Conservation (phyloP, 1,284 basidiomycete genomes). For the Ustilago sp. region DNA sequence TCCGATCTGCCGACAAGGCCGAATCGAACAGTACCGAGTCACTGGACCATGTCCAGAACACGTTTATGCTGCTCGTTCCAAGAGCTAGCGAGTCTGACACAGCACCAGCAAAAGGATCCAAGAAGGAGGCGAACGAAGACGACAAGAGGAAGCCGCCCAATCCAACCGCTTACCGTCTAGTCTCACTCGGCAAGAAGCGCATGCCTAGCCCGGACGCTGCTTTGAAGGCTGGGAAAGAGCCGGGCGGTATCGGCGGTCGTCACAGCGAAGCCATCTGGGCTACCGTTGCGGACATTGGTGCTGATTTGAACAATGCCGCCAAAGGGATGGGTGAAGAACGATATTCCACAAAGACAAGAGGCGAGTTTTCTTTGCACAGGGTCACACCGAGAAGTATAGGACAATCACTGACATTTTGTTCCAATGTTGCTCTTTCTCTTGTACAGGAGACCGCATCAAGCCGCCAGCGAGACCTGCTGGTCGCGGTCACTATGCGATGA, state of each 20-base stretch:
- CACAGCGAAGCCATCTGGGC: constrained; percentile 59
- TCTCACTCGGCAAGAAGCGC: constrained; percentile 56
- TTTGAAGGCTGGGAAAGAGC: constrained; percentile 41
- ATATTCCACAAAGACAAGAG: constrained; percentile 56
- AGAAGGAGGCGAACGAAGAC: constrained; percentile 19
- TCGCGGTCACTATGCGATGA: constrained; percentile 53
- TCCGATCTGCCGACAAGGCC: constrained; percentile 40
- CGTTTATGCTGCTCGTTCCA: constrained; percentile 50
- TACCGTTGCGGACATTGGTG: constrained; percentile 46
- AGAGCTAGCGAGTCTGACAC: constrained; percentile 47
- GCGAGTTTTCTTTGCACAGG: constrained; percentile 7
- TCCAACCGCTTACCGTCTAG: constrained; percentile 48
- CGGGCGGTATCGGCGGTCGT: constrained; percentile 56
- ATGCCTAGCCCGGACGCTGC: constrained; percentile 54
- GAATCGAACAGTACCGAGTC: constrained; percentile 30
- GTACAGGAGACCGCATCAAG: constrained; percentile 47
- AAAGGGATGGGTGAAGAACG: constrained; percentile 40
- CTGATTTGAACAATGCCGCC: constrained; percentile 30
- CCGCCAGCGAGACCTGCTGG: constrained; percentile 50
- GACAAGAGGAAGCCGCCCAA: constrained; percentile 45
- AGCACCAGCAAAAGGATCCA: constrained; percentile 24
- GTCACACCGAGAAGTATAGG: not conserved
- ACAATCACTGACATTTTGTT: not conserved
- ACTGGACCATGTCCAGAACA: constrained; percentile 52
- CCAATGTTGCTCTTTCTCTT: not conserved